These are phyloP conservation scores for Trichosporon faecale DNA, from an alignment of 1,284 basidiomycete genomes.

Conservation along the genomic window DNA sequence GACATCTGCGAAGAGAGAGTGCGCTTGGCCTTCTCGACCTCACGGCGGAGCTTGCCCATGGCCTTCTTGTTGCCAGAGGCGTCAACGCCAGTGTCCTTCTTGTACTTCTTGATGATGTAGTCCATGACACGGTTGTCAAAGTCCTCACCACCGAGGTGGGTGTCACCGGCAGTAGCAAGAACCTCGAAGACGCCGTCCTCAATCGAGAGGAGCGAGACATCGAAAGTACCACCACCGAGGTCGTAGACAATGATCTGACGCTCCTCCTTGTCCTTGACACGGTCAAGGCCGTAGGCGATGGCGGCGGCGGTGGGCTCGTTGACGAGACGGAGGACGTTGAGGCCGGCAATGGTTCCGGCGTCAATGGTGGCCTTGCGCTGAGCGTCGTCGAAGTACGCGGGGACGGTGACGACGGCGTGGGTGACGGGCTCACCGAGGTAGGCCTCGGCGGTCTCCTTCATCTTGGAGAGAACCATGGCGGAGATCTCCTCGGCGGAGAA, in stretches of 20 bases:
- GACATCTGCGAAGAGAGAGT: slow-evolving; percentile 80
- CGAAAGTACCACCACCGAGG: slow-evolving; percentile 95
- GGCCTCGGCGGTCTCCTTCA: slow-evolving; percentile 97
- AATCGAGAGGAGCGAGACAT: slow-evolving; percentile 96
- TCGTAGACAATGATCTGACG: slow-evolving; percentile 95
- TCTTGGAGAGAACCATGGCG: slow-evolving; percentile 95
- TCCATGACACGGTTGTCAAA: slow-evolving; percentile 98
- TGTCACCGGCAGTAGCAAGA: slow-evolving; percentile 98
- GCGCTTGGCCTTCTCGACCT: slow-evolving; percentile 98
- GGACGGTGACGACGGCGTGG: slow-evolving; percentile 81
- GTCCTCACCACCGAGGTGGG: slow-evolving; percentile 97
- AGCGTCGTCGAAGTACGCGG: slow-evolving; percentile 87
- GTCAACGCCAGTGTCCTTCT: slow-evolving; percentile 91
- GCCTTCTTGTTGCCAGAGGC: slow-evolving; percentile 82
- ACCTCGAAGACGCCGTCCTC: slow-evolving; percentile 99
- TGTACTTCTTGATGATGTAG: slow-evolving; percentile 95
- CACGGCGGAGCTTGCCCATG: slow-evolving; percentile 94
- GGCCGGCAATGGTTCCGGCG: slow-evolving; percentile 92
- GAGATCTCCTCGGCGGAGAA: slow-evolving; percentile 97
- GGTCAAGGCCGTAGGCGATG: slow-evolving; percentile 93
- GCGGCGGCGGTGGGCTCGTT: slow-evolving; percentile 99
- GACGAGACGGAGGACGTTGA: slow-evolving; percentile 96
- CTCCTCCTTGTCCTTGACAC: slow-evolving; percentile 57
- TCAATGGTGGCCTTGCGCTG: slow-evolving; percentile 98
- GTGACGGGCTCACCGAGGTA: slow-evolving; percentile 81